Evolutionary conservation across 1,284 basidiomycete species (phyloP).

Genomic region (Ceratobasidium sp.): DNA sequence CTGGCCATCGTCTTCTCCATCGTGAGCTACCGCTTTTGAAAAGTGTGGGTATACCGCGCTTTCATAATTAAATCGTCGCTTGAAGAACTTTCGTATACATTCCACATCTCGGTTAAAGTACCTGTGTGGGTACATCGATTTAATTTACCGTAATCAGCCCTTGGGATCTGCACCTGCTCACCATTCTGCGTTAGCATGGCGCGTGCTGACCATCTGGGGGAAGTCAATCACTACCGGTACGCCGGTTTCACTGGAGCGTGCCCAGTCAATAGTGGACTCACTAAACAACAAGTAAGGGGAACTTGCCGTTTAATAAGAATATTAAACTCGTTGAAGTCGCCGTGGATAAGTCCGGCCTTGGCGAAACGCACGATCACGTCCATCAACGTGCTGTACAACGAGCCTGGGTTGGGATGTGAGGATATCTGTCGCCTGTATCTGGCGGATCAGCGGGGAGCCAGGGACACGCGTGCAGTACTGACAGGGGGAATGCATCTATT

Average conservation of each 20-base stretch:
- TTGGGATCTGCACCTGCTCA: conserved; percentile 58
- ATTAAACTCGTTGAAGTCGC: conserved; percentile 99
- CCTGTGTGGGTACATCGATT: conserved; percentile 62
- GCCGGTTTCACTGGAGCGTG: conserved; percentile 66
- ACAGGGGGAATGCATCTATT: conserved; percentile 96
- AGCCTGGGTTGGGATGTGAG: conserved; percentile 83
- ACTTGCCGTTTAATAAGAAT: conserved; percentile 73
- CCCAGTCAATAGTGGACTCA: neutral
- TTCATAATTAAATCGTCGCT: conserved; percentile 91
- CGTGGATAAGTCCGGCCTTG: conserved; percentile 93
- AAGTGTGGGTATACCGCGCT: conserved; percentile 89
- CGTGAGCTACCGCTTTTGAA: conserved; percentile 57
- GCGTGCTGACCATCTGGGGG: conserved; percentile 98
- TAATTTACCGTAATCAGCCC: conserved; percentile 40
- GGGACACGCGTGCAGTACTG: conserved; percentile 53
- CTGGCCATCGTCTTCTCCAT: conserved; percentile 51
- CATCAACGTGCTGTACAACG: conserved; percentile 93
- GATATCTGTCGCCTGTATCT: conserved; percentile 83
- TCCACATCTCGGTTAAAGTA: conserved; percentile 99
- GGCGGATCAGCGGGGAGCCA: conserved; percentile 45
- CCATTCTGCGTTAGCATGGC: conserved; percentile 97
- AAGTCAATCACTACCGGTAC: conserved; percentile 97
- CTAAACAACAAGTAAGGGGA: neutral
- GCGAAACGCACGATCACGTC: conserved; percentile 96
- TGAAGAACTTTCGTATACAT: conserved; percentile 95